Conservation (phyloP, 225 moss, liverwort and hornwort genomes). For the Bryoerythrophyllum caledonicum region DNA sequence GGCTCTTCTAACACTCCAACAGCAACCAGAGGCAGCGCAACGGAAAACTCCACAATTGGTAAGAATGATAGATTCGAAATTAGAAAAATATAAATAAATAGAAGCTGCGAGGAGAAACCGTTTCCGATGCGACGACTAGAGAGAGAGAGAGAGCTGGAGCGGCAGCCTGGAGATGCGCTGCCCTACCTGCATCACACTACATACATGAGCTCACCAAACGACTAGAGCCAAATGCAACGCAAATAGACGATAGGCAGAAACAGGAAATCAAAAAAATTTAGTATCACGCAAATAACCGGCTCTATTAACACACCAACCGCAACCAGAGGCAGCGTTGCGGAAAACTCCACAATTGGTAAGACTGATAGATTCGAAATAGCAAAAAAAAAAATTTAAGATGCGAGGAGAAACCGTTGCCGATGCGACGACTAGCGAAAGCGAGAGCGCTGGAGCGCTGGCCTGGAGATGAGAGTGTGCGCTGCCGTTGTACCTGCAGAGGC, state of each 20-base stretch:
- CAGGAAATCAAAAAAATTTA: neutral
- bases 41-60: neutral
- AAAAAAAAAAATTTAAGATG: neutral
- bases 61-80: too few species aligned
- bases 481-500: conserved; percentile 6
- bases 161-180: too few species aligned
- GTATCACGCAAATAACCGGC: neutral
- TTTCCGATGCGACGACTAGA: too few species aligned
- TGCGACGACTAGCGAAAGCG: neutral
- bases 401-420: neutral
- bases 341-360: neutral
- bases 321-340: neutral
- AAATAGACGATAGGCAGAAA: neutral
- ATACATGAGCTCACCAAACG: neutral
- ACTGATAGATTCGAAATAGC: neutral
- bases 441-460: too few species aligned
- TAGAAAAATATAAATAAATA: too few species aligned
- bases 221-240: neutral
- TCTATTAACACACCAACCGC: neutral
- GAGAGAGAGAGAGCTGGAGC: too few species aligned
- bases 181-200: neutral
- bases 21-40: too few species aligned
- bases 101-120: too few species aligned
- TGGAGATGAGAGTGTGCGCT: neutral
- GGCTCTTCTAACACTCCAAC: too few species aligned